Evolutionary conservation across 1,284 basidiomycete species (phyloP).

Genomic region (Tilletia indica): DNA sequence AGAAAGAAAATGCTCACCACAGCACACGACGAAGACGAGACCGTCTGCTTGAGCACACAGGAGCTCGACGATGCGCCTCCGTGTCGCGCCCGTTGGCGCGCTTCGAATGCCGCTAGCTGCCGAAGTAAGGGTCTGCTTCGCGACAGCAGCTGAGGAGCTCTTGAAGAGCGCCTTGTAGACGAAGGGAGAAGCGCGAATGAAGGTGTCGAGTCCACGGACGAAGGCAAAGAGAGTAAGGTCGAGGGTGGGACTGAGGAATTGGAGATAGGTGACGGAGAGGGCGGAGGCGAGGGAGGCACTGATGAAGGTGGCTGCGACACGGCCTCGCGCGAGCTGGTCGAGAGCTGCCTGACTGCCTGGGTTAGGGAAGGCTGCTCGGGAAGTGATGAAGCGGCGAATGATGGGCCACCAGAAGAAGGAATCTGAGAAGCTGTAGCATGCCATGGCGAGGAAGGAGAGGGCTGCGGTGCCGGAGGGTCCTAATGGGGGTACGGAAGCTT

Average conservation of each 20-base stretch:
- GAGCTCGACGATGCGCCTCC: background rate
- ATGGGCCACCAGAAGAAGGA: conserved; percentile 38
- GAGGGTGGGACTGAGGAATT: conserved; percentile 49
- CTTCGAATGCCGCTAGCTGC: background rate
- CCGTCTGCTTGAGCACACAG: conserved; percentile 39
- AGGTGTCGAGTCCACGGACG: conserved; percentile 55
- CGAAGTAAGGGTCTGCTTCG: background rate
- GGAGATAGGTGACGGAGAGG: conserved; percentile 16
- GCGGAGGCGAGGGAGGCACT: conserved; percentile 32
- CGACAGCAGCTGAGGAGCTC: background rate
- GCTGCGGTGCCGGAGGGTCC: conserved; percentile 12
- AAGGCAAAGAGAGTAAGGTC: conserved; percentile 57
- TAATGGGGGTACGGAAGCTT: background rate
- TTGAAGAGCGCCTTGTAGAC: conserved; percentile 16
- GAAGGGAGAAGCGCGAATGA: conserved; percentile 37
- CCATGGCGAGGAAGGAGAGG: conserved; percentile 31
- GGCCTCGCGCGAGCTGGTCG: conserved; percentile 20
- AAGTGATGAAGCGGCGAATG: conserved; percentile 33
- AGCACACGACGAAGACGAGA: conserved; percentile 45
- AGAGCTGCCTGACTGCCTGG: conserved; percentile 18
- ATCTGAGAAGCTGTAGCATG: conserved; percentile 34
- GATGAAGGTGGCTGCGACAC: conserved; percentile 37
- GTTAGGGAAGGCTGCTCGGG: conserved; percentile 20
- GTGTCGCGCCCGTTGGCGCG: background rate
- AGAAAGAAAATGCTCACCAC: conserved; percentile 19